Percentiles rank a stretch among this genome's conserved stretches.
phyloP scores from a whole-genome alignment of 176 grass and related monocot genomes.

The Oryza brachyantha region DNA sequence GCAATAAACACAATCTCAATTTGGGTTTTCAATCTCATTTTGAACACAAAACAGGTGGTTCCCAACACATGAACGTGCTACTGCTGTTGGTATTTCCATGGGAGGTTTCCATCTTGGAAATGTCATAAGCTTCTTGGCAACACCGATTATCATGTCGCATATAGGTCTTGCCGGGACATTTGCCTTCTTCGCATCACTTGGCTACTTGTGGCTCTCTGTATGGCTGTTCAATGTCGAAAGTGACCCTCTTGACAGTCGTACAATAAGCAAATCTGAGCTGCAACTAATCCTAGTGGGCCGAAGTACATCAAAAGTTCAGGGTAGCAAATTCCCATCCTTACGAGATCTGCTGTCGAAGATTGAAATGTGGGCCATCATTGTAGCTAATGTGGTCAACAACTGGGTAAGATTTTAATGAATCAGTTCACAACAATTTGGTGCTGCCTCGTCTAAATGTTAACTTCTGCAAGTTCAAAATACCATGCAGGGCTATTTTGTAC shows the following conservation, averaged over 20 bases:
- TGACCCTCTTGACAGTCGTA: conserved; percentile 66
- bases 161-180: conserved; percentile 73
- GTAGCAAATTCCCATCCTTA: conserved; percentile 56
- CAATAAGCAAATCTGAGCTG: conserved; percentile 80
- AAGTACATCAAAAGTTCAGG: conserved; percentile 51
- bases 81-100: conserved; percentile 86
- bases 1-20: conserved; percentile 8
- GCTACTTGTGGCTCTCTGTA: conserved; percentile 64
- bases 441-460: conserved; percentile 11
- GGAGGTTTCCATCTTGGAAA: conserved; percentile 98
- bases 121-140: conserved; percentile 81
- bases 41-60: conserved; percentile 76
- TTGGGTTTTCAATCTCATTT: conserved; percentile 18
- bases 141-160: conserved; percentile 79
- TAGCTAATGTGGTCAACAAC: conserved; percentile 96
- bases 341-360: conserved; percentile 60
- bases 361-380: conserved; percentile 68
- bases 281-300: conserved; percentile 73
- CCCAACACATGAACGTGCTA: conserved; percentile 81
- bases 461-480: conserved; percentile 1
- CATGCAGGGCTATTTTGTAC: conserved; percentile 89
- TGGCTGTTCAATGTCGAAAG: conserved; percentile 78
- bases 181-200: conserved; percentile 69
- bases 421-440: background rate
- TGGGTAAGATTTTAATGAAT: conserved; percentile 66